Conservation (phyloP, 2,329 filamentous ascomycete species). For the Cladosporium sp. region DNA sequence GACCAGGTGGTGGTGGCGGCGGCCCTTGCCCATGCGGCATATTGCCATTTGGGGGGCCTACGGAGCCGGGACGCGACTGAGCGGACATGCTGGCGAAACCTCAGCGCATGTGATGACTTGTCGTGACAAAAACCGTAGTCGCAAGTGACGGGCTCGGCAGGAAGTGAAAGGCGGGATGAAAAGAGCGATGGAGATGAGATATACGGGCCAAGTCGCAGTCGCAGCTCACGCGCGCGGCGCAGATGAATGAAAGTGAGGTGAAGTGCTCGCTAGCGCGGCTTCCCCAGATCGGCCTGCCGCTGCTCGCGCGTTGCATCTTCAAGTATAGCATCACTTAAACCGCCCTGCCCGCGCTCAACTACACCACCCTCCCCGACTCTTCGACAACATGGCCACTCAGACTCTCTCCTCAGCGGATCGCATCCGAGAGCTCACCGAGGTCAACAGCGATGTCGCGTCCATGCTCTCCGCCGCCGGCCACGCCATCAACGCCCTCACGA, state of each 20-base stretch:
- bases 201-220: neutral
- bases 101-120: conserved; percentile 7
- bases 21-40: conserved; percentile 39
- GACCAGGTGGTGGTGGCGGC: conserved; percentile 48
- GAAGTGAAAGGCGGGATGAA: neutral
- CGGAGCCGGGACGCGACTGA: conserved; percentile 39
- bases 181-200: neutral
- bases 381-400: conserved; percentile 24
- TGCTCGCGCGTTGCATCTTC: neutral
- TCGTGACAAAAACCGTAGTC: neutral
- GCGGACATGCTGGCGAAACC: conserved; percentile 10
- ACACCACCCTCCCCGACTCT: neutral
- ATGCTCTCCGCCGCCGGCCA: conserved; percentile 62
- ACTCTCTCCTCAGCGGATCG: conserved; percentile 70
- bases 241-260: conserved; percentile 11
- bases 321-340: neutral
- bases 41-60: conserved; percentile 41
- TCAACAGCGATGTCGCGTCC: conserved; percentile 64
- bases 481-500: conserved; percentile 65
- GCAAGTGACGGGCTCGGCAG: neutral
- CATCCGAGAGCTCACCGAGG: conserved; percentile 76
- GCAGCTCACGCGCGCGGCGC: neutral
- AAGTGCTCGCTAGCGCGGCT: conserved; percentile 11
- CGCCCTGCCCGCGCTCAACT: neutral
- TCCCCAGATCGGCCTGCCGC: neutral